Evolutionary conservation across 2,329 filamentous ascomycete genomes (phyloP).

Genomic region (Colletotrichum melonis): DNA sequence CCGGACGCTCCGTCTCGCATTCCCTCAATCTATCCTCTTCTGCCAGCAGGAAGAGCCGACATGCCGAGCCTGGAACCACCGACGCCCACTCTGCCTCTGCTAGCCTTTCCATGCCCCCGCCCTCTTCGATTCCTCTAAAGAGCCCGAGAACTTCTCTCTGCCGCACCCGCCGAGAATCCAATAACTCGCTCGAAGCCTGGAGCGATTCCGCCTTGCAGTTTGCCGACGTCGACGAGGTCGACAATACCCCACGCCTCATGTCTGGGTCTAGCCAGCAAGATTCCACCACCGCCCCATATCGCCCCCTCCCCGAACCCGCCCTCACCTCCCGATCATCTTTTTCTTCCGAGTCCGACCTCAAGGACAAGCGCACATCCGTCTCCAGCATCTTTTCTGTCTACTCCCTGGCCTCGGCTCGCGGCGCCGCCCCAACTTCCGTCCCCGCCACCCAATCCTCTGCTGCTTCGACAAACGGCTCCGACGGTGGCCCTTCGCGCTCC

Average conservation of each 20-base stretch:
- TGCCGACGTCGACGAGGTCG: slow-evolving; percentile 59
- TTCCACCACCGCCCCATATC: slow-evolving; percentile 41
- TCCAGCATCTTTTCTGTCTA: slow-evolving; percentile 81
- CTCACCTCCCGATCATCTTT: slow-evolving; percentile 58
- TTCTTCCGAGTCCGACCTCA: slow-evolving; percentile 65
- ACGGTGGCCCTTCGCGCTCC: slow-evolving; percentile 56
- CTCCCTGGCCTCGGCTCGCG: slow-evolving; percentile 72
- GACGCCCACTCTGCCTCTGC: slow-evolving; percentile 68
- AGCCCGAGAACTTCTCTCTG: slow-evolving; percentile 54
- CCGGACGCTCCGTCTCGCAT: slow-evolving; percentile 43
- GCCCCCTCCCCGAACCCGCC: slow-evolving; percentile 60
- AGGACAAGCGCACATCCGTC: slow-evolving; percentile 78
- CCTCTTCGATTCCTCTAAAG: slow-evolving; percentile 54
- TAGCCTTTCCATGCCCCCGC: slow-evolving; percentile 73
- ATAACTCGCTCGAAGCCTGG: slow-evolving; percentile 51
- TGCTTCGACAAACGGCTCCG: slow-evolving; percentile 65
- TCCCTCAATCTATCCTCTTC: slow-evolving; percentile 59
- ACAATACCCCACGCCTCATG: slow-evolving; percentile 60
- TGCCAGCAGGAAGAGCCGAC: slow-evolving; percentile 65
- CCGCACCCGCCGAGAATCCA: slow-evolving; percentile 56
- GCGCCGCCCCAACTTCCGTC: slow-evolving; percentile 63
- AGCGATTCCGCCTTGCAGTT: slow-evolving; percentile 54
- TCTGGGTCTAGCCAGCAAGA: slow-evolving; percentile 46
- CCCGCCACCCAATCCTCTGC: slow-evolving; percentile 65
- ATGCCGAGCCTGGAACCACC: slow-evolving; percentile 70